Evolutionary conservation across 768 basidiomycete species (phyloP), one percentile per base, ranked within the genome.

Genomic region (Termitomyces sp.): DNA sequence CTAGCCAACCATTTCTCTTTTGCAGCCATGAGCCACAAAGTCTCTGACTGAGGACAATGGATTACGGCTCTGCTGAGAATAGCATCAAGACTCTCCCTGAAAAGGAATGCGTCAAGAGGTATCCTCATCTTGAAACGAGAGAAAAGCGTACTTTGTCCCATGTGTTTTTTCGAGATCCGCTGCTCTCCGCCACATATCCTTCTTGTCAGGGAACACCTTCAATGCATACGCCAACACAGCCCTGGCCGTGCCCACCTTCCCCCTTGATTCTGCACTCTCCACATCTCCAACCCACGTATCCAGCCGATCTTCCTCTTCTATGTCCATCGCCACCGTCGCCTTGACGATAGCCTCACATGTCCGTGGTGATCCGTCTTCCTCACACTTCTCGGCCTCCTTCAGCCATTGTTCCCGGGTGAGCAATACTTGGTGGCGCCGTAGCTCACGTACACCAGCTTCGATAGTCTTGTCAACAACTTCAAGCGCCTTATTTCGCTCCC

Each of bases 1-100:
- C 91, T 91, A 26, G 74, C 75, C 15, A 93, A 67, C 96, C 96
- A 99, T 68, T 93, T 91, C 75, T 98, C 96, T 72, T 99, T 99
- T 3, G 96, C 97, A 50, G 87, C 83, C 94, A 98, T 98, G 33
- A 98, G 80, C 97, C 97, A 98, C 5, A 99, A 76, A 0, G 94
- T 90, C 70, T 98, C 96, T 1, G 94, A 95, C 62, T 94, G 92
- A 0, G 96, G 97, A 64, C 94, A 96, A 66, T 94, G 86, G 54
- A 88, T 79, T 26, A 95, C 93, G 0, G 96, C 94, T 33, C 87
- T 82, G 45, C 76, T 77, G 43, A 98, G 82, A 3, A 98, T 83
- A 1, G 85, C 86, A 65, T 94, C 86, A 30, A 97, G 78, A 42
- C 87, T 85, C 64, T 92, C 88, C 58, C 87, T 89, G 60, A 54